These are phyloP conservation scores for Alternaria metachromatica DNA, from an alignment of 2,329 filamentous ascomycete species.

Conservation along the genomic window DNA sequence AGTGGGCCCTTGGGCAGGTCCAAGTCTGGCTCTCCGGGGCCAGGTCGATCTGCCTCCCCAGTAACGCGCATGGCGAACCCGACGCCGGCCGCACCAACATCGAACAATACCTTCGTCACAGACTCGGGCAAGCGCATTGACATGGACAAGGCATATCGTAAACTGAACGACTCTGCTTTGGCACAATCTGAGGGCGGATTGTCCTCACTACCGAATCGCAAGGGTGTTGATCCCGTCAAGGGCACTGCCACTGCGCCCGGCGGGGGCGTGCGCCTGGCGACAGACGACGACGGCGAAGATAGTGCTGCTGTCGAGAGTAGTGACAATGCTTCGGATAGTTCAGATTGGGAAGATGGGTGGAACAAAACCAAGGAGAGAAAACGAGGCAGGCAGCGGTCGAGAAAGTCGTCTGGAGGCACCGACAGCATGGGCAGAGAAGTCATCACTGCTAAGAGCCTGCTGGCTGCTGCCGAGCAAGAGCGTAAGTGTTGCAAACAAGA, in stretches of 20 bases:
- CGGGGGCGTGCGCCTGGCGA: constrained; percentile 61
- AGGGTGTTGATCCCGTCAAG: constrained; percentile 51
- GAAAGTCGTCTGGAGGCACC: constrained; percentile 43
- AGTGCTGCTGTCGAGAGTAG: constrained; percentile 68
- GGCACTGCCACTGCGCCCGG: constrained; percentile 55
- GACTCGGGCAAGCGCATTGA: constrained; percentile 69
- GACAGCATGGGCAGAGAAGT: constrained; percentile 44
- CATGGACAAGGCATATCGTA: constrained; percentile 72
- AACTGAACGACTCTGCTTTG: constrained; percentile 74
- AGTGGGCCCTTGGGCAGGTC: constrained; percentile 46
- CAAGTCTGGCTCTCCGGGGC: constrained; percentile 51
- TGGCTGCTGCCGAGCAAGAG: constrained; percentile 80
- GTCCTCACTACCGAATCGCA: constrained; percentile 62
- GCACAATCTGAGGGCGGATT: constrained; percentile 69
- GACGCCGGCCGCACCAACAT: constrained; percentile 52
- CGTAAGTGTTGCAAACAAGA: constrained; percentile 58
- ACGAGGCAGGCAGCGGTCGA: constrained; percentile 49
- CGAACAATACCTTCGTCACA: constrained; percentile 58
- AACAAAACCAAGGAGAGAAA: constrained; percentile 39
- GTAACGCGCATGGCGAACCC: constrained; percentile 54
- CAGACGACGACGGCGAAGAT: constrained; percentile 59
- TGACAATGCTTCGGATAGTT: constrained; percentile 65
- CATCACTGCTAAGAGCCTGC: constrained; percentile 63
- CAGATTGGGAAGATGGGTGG: constrained; percentile 69
- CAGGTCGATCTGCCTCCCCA: constrained; percentile 46